phyloP scores from a whole-genome alignment of 2,329 filamentous ascomycete species.

The Dactylellina cionopaga region DNA sequence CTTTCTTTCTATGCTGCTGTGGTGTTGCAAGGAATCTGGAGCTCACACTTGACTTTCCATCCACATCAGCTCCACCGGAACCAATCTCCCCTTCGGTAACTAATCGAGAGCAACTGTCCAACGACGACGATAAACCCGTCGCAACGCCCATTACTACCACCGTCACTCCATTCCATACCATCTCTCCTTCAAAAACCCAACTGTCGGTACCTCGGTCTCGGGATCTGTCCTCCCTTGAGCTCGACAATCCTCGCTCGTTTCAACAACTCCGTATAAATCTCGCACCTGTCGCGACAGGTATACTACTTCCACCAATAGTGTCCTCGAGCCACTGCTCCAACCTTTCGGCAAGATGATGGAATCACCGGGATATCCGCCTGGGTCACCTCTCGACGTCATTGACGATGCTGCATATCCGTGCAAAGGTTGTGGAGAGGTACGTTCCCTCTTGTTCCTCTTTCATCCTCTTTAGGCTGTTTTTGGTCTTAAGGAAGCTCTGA shows the following conservation, averaged over 20 bases:
- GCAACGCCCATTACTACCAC: no score
- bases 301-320: neutral
- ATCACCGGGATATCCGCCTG: constrained; percentile 55
- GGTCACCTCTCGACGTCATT: constrained; percentile 65
- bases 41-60: constrained; percentile 32
- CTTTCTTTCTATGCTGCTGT: constrained; percentile 22
- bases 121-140: constrained; percentile 12
- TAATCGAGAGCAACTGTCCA: no score
- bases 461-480: constrained; percentile 38
- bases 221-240: neutral
- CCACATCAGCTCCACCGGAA: constrained; percentile 30
- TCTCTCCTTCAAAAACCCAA: neutral
- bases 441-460: constrained; percentile 42
- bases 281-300: neutral
- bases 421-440: constrained; percentile 90
- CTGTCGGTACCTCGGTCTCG: neutral
- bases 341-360: constrained; percentile 52
- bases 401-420: constrained; percentile 86
- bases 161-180: constrained; percentile 2
- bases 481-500: no score
- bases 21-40: constrained; percentile 20
- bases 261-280: neutral
- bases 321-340: neutral
- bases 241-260: neutral
- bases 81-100: constrained; percentile 45